Percentiles rank a stretch among this genome's conserved stretches.
phyloP scores from a whole-genome alignment of 2,329 filamentous ascomycete genomes.

The Cercospora sp. region DNA sequence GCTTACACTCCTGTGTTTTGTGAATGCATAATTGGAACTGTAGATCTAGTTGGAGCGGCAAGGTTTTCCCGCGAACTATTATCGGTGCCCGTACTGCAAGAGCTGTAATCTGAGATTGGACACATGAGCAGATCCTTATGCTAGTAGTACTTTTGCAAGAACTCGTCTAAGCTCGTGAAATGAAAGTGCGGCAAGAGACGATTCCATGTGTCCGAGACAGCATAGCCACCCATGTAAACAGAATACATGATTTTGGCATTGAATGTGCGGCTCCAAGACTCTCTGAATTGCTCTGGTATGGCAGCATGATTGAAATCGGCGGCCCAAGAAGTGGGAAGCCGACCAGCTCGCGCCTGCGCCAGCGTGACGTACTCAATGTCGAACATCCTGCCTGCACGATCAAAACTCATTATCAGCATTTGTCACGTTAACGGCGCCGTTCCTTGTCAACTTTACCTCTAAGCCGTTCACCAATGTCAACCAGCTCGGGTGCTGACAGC shows the following conservation, averaged over 20 bases:
- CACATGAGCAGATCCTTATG: background rate
- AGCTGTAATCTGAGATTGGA: no score
- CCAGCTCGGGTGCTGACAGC: constrained; percentile 41
- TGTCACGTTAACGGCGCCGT: background rate
- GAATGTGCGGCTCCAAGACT: constrained; percentile 12
- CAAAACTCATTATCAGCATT: constrained; percentile 33
- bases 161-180: constrained; percentile 47
- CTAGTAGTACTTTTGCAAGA: constrained; percentile 35
- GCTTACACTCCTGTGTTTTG: no score
- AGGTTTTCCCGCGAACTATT: no score
- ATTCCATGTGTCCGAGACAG: constrained; percentile 50
- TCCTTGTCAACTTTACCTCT: constrained; percentile 15
- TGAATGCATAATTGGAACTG: no score
- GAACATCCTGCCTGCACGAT: constrained; percentile 40
- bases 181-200: constrained; percentile 47
- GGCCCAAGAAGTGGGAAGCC: constrained; percentile 45
- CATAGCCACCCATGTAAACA: constrained; percentile 36
- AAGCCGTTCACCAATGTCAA: constrained; percentile 16
- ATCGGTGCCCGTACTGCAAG: no score
- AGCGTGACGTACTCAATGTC: constrained; percentile 48
- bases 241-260: constrained; percentile 8
- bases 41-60: no score
- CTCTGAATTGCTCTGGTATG: constrained; percentile 25
- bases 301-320: constrained; percentile 30
- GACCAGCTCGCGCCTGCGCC: constrained; percentile 51